A percentile compares a stretch with the other conserved stretches of the same genome.
Evolutionary conservation across 1,284 basidiomycete genomes (phyloP).

Genomic region (Sanguinoderma infundibulare): DNA sequence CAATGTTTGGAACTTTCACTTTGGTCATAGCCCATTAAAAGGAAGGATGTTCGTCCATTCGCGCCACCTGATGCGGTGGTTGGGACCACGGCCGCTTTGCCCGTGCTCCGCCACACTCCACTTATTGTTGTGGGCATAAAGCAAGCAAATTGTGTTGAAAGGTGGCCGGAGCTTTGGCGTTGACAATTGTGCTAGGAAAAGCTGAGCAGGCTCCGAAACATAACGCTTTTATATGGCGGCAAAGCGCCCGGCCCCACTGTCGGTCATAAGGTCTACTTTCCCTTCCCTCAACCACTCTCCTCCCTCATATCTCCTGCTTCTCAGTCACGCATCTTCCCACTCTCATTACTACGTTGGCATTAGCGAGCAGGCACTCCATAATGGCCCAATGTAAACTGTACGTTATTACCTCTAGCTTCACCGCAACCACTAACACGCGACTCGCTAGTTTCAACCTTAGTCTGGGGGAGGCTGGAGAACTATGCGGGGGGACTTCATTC

Average conservation of each 20-base stretch:
- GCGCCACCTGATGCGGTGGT: no score
- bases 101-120: neutral
- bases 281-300: neutral
- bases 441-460: neutral
- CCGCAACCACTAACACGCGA: neutral
- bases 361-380: neutral
- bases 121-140: neutral
- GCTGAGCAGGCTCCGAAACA: neutral
- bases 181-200: neutral
- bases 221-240: neutral
- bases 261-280: neutral
- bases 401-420: neutral
- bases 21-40: no score
- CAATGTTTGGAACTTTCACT: neutral
- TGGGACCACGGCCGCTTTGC: neutral
- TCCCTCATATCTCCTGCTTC: neutral
- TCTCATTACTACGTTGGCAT: neutral
- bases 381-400: constrained; percentile 1
- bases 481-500: neutral
- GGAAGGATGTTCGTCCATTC: no score
- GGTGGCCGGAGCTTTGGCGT: neutral
- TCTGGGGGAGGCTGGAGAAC: neutral
- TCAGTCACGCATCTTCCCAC: neutral
- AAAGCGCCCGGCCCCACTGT: neutral
- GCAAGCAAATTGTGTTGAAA: neutral